These are phyloP conservation scores for Apophysomyces sp. DNA, from an alignment of 371 early-diverging fungal genomes.

Conservation along the genomic window DNA sequence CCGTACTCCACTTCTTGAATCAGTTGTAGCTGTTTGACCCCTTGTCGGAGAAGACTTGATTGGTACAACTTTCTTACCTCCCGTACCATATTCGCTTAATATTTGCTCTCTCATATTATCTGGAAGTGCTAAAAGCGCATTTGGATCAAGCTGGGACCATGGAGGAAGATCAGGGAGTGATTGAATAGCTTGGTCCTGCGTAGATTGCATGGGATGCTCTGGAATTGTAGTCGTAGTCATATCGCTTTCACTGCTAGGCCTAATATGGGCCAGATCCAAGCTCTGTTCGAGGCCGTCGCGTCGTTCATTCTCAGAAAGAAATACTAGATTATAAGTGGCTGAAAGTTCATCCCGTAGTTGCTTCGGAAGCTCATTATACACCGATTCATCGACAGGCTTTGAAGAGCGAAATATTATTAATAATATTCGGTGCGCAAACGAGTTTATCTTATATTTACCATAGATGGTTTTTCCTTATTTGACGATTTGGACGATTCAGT, in stretches of 20 bases:
- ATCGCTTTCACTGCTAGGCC: too few relatives aligned
- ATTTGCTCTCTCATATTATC: conserved; percentile 37
- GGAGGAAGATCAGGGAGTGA: conserved; percentile 36
- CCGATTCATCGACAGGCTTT: conserved; percentile 19
- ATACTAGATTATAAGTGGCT: conserved; percentile 1
- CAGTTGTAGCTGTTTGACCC: neutral
- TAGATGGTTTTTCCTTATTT: conserved; percentile 6
- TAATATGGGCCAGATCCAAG: too few relatives aligned
- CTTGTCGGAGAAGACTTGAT: neutral
- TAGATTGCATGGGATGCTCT: conserved; percentile 16
- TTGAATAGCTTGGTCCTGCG: conserved; percentile 9
- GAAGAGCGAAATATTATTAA: too few relatives aligned
- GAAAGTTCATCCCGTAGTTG: conserved; percentile 22
- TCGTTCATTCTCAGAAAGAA: neutral
- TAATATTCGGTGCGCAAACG: too few relatives aligned
- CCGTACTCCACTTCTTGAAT: neutral
- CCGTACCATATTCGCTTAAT: conserved; percentile 36
- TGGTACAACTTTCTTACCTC: neutral
- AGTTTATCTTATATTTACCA: neutral
- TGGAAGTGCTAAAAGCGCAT: conserved; percentile 41
- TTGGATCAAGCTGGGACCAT: conserved; percentile 56
- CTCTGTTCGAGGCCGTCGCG: neutral
- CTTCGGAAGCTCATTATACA: conserved; percentile 24
- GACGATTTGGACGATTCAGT: neutral
- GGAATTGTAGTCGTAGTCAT: neutral